phyloP scores from a whole-genome alignment of 2,329 filamentous ascomycete genomes.

The Pestalotiopsis sp. region DNA sequence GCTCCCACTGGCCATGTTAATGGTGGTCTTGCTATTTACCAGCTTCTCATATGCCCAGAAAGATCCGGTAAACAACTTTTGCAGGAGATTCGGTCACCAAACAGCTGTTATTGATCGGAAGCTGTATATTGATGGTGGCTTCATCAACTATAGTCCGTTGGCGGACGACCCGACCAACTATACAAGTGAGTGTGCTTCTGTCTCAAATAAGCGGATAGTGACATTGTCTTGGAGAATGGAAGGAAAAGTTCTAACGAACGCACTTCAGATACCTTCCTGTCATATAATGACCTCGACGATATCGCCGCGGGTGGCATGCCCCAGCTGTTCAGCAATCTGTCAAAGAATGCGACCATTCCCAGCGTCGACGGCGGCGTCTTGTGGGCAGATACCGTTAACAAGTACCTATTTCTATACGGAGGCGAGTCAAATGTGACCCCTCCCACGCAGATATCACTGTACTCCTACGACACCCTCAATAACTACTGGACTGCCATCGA shows the following conservation, averaged over 20 bases:
- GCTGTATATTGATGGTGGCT: conserved; percentile 66
- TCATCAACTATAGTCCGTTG: conserved; percentile 57
- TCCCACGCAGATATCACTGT: conserved; percentile 52
- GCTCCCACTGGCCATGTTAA: background rate
- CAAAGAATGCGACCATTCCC: conserved; percentile 62
- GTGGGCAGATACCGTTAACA: conserved; percentile 66
- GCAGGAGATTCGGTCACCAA: conserved; percentile 60
- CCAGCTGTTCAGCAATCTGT: conserved; percentile 57
- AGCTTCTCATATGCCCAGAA: conserved; percentile 31
- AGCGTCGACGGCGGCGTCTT: conserved; percentile 46
- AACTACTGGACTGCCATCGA: conserved; percentile 57
- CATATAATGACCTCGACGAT: conserved; percentile 16
- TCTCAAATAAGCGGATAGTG: too few species aligned
- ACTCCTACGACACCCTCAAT: conserved; percentile 59
- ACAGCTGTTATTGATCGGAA: conserved; percentile 60
- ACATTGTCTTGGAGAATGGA: background rate
- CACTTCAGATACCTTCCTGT: conserved; percentile 15
- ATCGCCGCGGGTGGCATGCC: conserved; percentile 13
- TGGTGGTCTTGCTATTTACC: background rate
- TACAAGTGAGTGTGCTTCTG: conserved; percentile 48
- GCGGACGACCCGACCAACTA: conserved; percentile 52
- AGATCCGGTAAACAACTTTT: conserved; percentile 58
- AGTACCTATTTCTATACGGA: conserved; percentile 64
- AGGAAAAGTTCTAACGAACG: background rate
- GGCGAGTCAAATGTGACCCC: conserved; percentile 52